Percentiles rank a stretch among this genome's conserved stretches.
Conservation (phyloP, 495 filamentous ascomycete genomes). For the Aspergillus haitiensis region DNA sequence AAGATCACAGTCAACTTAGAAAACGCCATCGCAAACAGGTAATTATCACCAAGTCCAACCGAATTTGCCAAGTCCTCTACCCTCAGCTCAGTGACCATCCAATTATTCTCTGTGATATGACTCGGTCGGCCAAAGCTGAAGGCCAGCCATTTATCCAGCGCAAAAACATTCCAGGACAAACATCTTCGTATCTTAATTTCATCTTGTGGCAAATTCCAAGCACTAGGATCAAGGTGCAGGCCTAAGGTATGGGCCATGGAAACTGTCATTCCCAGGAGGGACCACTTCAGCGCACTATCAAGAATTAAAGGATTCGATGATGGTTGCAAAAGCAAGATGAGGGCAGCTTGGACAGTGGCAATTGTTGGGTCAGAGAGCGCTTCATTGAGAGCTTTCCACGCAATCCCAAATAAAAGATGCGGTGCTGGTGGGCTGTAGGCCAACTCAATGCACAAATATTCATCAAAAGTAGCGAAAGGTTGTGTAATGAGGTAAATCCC, state of each 20-base stretch:
- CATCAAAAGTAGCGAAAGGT: slow-evolving; percentile 8
- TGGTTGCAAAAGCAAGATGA: slow-evolving; percentile 1
- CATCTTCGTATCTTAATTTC: neutral
- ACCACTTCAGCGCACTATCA: slow-evolving; percentile 4
- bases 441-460: slow-evolving; percentile 9
- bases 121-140: slow-evolving; percentile 10
- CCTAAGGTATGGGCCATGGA: slow-evolving; percentile 7
- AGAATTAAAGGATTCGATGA: slow-evolving; percentile 2
- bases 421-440: slow-evolving; percentile 7
- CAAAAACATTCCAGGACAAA: slow-evolving; percentile 4
- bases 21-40: neutral
- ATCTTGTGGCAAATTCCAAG: neutral
- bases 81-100: slow-evolving; percentile 2
- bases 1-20: neutral
- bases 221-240: slow-evolving; percentile 5
- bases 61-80: neutral
- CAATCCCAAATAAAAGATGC: neutral
- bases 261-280: slow-evolving; percentile 8
- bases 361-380: slow-evolving; percentile 2
- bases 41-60: neutral
- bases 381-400: slow-evolving; percentile 1
- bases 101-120: slow-evolving; percentile 3
- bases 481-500: slow-evolving; percentile 8
- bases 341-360: slow-evolving; percentile 4
- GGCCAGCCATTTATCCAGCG: slow-evolving; percentile 8